These are phyloP conservation scores for Papiliotrema fonsecae DNA, from an alignment of 1,284 basidiomycete genomes.

Conservation along the genomic window DNA sequence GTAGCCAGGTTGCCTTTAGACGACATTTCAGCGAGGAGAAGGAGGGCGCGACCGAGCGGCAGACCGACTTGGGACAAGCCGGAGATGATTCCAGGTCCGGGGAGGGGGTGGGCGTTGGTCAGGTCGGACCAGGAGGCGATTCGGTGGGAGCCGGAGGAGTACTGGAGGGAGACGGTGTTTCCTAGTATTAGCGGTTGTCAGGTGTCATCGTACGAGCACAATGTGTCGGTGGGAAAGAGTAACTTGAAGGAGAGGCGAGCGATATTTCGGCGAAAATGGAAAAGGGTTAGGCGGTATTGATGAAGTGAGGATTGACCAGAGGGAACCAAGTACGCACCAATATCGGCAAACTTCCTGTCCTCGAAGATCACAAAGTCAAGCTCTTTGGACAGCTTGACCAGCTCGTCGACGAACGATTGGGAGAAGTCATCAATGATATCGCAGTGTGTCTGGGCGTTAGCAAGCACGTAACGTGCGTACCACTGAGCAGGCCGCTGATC, in stretches of 20 bases:
- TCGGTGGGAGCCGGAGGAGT: constrained; percentile 86
- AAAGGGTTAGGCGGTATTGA: too few relatives aligned
- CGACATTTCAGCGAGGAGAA: constrained; percentile 96
- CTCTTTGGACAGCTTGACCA: constrained; percentile 67
- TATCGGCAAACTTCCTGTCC: constrained; percentile 98
- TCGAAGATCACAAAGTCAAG: constrained; percentile 97
- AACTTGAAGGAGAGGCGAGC: neutral
- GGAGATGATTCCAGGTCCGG: constrained; percentile 86
- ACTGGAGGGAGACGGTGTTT: constrained; percentile 94
- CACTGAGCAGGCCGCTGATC: neutral
- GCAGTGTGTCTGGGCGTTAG: constrained; percentile 75
- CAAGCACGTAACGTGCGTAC: neutral
- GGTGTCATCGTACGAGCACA: neutral
- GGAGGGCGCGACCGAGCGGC: constrained; percentile 76
- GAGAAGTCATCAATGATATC: constrained; percentile 95
- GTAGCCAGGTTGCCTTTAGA: constrained; percentile 79
- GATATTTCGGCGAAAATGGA: neutral
- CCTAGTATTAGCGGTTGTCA: constrained; percentile 53
- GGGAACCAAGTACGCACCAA: too few relatives aligned
- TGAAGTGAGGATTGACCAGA: too few relatives aligned
- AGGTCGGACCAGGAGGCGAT: constrained; percentile 96
- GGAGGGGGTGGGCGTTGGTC: constrained; percentile 93
- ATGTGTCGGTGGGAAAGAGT: neutral
- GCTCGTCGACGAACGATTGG: constrained; percentile 61
- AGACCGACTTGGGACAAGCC: constrained; percentile 82